phyloP scores from a whole-genome alignment of 176 grass and related monocot genomes.

The Avena insularis region DNA sequence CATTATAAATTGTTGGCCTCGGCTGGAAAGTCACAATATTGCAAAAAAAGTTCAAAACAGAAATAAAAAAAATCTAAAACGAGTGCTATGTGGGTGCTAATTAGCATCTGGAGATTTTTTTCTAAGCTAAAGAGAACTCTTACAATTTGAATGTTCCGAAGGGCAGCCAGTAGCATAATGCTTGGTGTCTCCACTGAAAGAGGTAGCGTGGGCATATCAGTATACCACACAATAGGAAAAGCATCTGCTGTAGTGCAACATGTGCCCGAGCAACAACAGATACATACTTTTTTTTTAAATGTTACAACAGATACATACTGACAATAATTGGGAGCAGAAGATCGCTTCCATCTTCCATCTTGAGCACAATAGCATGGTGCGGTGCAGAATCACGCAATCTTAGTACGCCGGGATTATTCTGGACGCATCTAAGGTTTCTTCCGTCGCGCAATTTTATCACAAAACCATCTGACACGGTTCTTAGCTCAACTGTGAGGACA shows the following conservation, averaged over 20 bases:
- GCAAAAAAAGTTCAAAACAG: conserved; percentile 20
- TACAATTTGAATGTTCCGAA: conserved; percentile 89
- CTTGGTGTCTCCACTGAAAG: conserved; percentile 92
- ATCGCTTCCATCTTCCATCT: conserved; percentile 95
- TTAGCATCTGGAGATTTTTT: conserved; percentile 26
- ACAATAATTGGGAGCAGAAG: conserved; percentile 95
- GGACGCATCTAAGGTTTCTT: conserved; percentile 72
- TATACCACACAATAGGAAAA: conserved; percentile 28
- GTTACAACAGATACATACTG: conserved; percentile 56
- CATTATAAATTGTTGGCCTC: conserved; percentile 93
- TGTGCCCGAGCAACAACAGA: not conserved
- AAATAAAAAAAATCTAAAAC: not conserved
- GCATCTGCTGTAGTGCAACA: not conserved
- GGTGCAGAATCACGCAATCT: conserved; percentile 75
- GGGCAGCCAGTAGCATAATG: conserved; percentile 85
- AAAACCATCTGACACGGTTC: conserved; percentile 83
- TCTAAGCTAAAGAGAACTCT: conserved; percentile 29
- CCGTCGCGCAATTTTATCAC: conserved; percentile 90
- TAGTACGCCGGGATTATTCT: conserved; percentile 77
- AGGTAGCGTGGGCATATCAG: conserved; percentile 35
- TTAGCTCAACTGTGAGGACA: conserved; percentile 74
- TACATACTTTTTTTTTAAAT: conserved; percentile 51
- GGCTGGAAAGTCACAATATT: conserved; percentile 52
- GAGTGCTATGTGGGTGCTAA: not conserved
- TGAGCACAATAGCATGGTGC: conserved; percentile 89